phyloP scores from a whole-genome alignment of 2,329 filamentous ascomycete genomes.

The Cladobotryum protrusum region DNA sequence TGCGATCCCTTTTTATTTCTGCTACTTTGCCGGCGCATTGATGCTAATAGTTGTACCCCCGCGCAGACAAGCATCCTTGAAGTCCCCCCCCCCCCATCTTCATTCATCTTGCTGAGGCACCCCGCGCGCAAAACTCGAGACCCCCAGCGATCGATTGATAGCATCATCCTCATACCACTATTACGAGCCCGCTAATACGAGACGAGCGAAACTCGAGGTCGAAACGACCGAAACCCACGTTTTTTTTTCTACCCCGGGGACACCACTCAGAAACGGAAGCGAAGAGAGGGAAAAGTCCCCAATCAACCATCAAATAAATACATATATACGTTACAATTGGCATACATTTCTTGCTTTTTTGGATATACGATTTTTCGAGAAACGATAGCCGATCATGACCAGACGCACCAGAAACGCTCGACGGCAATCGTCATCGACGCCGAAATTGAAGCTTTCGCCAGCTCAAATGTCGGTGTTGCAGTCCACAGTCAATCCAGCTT shows the following conservation, averaged over 20 bases:
- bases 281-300: slow-evolving; percentile 1
- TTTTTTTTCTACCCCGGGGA: slow-evolving; percentile 6
- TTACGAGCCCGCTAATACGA: slow-evolving; percentile 8
- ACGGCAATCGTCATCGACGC: slow-evolving; percentile 34
- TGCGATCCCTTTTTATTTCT: neutral
- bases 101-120: slow-evolving; percentile 7
- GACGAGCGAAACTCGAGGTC: slow-evolving; percentile 4
- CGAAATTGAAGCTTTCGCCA: slow-evolving; percentile 32
- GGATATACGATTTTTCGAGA: no score
- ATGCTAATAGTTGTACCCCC: slow-evolving; percentile 9
- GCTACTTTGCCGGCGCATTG: slow-evolving; percentile 1
- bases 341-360: no score
- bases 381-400: slow-evolving; percentile 14
- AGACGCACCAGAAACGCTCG: slow-evolving; percentile 22
- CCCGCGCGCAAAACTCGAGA: slow-evolving; percentile 5
- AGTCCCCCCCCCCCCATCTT: neutral
- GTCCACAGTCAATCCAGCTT: slow-evolving; percentile 34
- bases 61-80: slow-evolving; percentile 7
- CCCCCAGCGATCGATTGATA: slow-evolving; percentile 10
- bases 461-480: slow-evolving; percentile 18
- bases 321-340: slow-evolving; percentile 3
- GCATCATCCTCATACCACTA: neutral
- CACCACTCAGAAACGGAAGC: slow-evolving; percentile 7
- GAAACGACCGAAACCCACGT: slow-evolving; percentile 7
- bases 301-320: slow-evolving; percentile 6